These are phyloP conservation scores for Pseudocercospora macadamiae DNA, from an alignment of 2,329 filamentous ascomycete genomes.

Conservation along the genomic window DNA sequence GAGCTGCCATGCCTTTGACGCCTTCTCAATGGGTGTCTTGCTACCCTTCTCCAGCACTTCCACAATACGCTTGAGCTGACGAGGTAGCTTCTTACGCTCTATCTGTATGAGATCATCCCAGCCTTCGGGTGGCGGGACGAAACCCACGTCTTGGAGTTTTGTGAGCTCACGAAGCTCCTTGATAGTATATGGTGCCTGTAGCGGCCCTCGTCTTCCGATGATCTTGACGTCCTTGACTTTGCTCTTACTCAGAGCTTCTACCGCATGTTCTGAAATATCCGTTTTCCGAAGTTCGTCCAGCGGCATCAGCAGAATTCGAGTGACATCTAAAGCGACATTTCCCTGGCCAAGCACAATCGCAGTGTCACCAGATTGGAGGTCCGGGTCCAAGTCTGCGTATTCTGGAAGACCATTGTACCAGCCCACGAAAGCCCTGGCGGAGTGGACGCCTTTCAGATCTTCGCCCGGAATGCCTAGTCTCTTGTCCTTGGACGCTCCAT, in stretches of 20 bases:
- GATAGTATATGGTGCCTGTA: slow-evolving; percentile 88
- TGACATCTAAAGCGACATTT: slow-evolving; percentile 93
- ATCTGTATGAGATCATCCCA: slow-evolving; percentile 48
- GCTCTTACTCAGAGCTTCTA: slow-evolving; percentile 72
- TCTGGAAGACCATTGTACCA: slow-evolving; percentile 98
- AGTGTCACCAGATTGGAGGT: slow-evolving; percentile 74
- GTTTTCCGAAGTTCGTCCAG: slow-evolving; percentile 75
- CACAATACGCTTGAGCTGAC: slow-evolving; percentile 75
- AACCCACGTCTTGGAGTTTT: slow-evolving; percentile 71
- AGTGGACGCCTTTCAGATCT: slow-evolving; percentile 74
- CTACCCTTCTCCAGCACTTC: slow-evolving; percentile 81
- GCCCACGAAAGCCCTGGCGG: slow-evolving; percentile 89
- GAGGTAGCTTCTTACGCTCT: slow-evolving; percentile 68
- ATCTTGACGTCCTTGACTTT: slow-evolving; percentile 78
- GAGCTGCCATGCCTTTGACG: slow-evolving; percentile 76
- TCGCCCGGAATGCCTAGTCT: slow-evolving; percentile 81
- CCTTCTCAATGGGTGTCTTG: slow-evolving; percentile 49
- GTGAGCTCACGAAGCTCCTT: slow-evolving; percentile 91
- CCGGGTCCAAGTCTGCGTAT: slow-evolving; percentile 70
- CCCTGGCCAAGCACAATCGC: slow-evolving; percentile 91
- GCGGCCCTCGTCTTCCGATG: slow-evolving; percentile 83
- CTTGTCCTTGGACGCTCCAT: slow-evolving; percentile 84
- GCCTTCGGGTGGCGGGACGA: slow-evolving; percentile 57
- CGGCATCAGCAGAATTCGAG: slow-evolving; percentile 79
- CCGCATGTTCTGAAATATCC: slow-evolving; percentile 84